Evolutionary conservation across 495 filamentous ascomycete genomes (phyloP).

Genomic region (Aspergillus conjunctus): DNA sequence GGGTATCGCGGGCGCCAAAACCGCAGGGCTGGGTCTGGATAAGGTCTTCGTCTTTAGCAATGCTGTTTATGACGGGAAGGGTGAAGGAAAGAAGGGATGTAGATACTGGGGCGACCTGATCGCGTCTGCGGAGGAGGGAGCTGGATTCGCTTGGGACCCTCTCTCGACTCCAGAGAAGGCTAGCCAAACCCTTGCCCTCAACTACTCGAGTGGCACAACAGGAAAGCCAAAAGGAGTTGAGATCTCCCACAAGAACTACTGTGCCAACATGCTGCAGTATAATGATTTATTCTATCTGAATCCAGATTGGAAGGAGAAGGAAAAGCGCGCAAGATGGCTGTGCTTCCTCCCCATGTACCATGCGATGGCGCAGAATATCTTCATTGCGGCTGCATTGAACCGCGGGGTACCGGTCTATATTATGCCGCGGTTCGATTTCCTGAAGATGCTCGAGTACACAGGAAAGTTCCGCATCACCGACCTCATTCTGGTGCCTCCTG

Average conservation of each 20-base stretch:
- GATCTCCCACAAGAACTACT: slow-evolving; percentile 72
- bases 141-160: slow-evolving; percentile 46
- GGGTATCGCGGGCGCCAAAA: slow-evolving; percentile 46
- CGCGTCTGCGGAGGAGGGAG: slow-evolving; percentile 44
- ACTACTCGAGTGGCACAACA: slow-evolving; percentile 79
- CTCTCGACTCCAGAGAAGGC: slow-evolving; percentile 41
- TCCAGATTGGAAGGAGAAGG: slow-evolving; percentile 47
- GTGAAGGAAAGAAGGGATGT: slow-evolving; percentile 39
- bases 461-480: slow-evolving; percentile 69
- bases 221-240: slow-evolving; percentile 84
- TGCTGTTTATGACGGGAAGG: slow-evolving; percentile 42
- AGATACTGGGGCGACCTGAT: slow-evolving; percentile 55
- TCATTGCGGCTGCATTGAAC: slow-evolving; percentile 45
- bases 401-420: slow-evolving; percentile 61
- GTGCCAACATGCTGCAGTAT: slow-evolving; percentile 67
- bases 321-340: slow-evolving; percentile 42
- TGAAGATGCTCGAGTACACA: slow-evolving; percentile 66
- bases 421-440: slow-evolving; percentile 73
- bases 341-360: slow-evolving; percentile 79
- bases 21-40: slow-evolving; percentile 39
- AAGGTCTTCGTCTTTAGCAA: slow-evolving; percentile 56
- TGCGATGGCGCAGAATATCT: slow-evolving; percentile 56
- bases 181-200: slow-evolving; percentile 57
- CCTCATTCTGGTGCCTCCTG: slow-evolving; percentile 65
- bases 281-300: slow-evolving; percentile 47